These are phyloP conservation scores for Syzygium oleosum DNA, from an alignment of 345 rosid genomes.

Conservation along the genomic window DNA sequence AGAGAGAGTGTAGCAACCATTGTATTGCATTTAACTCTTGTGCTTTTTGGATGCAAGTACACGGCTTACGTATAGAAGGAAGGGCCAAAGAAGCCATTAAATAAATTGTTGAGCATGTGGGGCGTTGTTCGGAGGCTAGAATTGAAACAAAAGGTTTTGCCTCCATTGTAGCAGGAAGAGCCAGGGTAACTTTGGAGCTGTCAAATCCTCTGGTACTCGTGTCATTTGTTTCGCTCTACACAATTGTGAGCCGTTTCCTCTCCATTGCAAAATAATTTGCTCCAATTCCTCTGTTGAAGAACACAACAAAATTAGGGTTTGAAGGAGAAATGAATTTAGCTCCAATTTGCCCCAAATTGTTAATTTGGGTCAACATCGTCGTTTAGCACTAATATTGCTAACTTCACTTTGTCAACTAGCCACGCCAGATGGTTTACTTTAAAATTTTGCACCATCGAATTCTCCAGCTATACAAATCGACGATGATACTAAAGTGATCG, in stretches of 20 bases:
- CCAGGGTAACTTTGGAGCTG: too few relatives aligned
- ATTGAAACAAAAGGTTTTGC: background rate
- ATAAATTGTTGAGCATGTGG: background rate
- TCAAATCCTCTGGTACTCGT: too few relatives aligned
- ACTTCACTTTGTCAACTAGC: background rate
- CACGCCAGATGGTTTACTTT: background rate
- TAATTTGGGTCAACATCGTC: background rate
- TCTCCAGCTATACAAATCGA: background rate
- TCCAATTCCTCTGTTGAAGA: background rate
- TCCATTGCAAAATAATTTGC: background rate
- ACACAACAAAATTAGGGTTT: background rate
- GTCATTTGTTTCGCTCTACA: background rate
- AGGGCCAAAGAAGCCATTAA: background rate
- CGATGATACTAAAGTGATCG: background rate
- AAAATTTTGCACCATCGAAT: background rate
- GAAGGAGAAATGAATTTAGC: background rate
- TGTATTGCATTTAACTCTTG: background rate
- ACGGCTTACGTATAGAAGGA: background rate
- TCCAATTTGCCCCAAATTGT: background rate
- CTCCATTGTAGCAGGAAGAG: background rate
- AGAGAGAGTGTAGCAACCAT: background rate
- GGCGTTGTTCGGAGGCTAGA: background rate
- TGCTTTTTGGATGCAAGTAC: background rate
- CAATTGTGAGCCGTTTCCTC: background rate
- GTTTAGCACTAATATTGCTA: background rate